Base-by-base conservation (phyloP, 164 flowering plant species). In the Macadamia tetraphylla region DNA sequence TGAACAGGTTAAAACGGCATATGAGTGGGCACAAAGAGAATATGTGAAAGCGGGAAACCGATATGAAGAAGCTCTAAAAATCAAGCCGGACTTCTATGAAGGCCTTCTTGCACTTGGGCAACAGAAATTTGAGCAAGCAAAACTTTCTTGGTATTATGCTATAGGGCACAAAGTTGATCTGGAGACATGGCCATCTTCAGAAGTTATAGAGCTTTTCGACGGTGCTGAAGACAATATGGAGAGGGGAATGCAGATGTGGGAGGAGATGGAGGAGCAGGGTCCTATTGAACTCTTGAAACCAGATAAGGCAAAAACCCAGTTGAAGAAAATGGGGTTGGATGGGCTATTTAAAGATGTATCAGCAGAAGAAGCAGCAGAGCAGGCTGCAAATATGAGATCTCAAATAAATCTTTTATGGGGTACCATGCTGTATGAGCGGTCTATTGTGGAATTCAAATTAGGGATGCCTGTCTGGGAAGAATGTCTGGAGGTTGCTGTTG, bases 81-180 rank as follows among this genome's bases (percentile, higher is more conserved):
- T 87, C 10, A 94, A 90, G 61, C 89, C 91, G 7, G 84, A 91
- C 69, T 90, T 94, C 73, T 85, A 85, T 73, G 97, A 94, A 78
- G 93, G 81, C 1, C 63, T 73, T 75, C 81, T 94, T 56, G 98
- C 98, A 15, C 78, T 88, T 12, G 96, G 90, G 63, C 89, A 81
- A 77, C 92, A 87, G 71, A 92, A 92, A 72, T 92, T 90, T 75
- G 98, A 94, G 82, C 89, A 79, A 77, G 98, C 97, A 60, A 91
- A 84, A 71, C 93, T 90, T 60, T 78, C 85, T 15, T 94, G 97
- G 97, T 85, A 85, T 75, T 86, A 81, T 81, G 87, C 90, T 14
- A 58, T 89, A 62, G 87, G 82, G 10, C 86, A 43, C 68, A 78
- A 81, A 35, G 82, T 76, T 35, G 89, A 88, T 71, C 62, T 91